A percentile compares a stretch with the other conserved stretches of the same genome.
Conservation (phyloP, 257 asterid species). For the Solanum pennellii region DNA sequence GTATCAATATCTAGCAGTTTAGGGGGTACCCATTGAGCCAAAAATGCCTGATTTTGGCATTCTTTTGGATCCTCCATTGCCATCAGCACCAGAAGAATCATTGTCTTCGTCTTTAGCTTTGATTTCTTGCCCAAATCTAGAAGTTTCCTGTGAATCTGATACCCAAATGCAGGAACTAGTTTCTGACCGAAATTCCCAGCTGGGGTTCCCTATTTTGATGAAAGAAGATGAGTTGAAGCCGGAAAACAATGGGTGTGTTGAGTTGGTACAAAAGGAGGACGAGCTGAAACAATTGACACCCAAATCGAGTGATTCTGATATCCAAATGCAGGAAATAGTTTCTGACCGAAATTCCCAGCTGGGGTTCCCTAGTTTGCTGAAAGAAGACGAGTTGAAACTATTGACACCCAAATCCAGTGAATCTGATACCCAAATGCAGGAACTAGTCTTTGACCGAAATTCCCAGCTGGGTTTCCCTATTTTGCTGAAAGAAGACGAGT, state of each 20-base stretch:
- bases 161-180: neutral
- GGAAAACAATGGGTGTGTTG: neutral
- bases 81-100: slow-evolving; percentile 1
- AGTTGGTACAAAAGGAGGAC: neutral
- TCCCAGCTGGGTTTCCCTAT: neutral
- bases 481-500: neutral
- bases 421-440: too few relatives aligned
- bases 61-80: slow-evolving; percentile 7
- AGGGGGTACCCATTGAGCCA: neutral
- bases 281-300: neutral
- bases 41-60: slow-evolving; percentile 40
- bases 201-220: neutral
- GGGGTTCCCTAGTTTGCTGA: neutral
- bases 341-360: too few relatives aligned
- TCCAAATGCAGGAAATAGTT: too few relatives aligned
- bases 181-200: neutral
- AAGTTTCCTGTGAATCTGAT: neutral
- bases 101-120: neutral
- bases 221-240: neutral
- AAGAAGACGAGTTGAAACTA: neutral
- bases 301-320: too few relatives aligned
- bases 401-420: too few relatives aligned
- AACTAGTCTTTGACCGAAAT: too few relatives aligned
- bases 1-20: neutral
- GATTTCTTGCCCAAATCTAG: neutral